Evolutionary conservation across 805 yeast species (phyloP).

Genomic region (Zygosaccharomyces kombuchaensis): DNA sequence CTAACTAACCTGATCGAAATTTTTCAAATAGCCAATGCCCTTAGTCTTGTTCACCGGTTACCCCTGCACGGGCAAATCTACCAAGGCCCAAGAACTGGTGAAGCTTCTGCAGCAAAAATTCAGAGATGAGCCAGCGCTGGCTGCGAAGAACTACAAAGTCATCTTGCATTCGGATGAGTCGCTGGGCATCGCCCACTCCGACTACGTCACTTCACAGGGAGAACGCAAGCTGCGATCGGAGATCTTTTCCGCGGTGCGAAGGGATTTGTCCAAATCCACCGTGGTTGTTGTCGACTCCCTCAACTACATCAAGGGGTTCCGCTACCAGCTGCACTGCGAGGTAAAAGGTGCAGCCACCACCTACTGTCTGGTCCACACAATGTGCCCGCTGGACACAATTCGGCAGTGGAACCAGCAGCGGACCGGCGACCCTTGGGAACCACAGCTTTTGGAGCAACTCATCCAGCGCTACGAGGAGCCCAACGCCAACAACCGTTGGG

Average conservation of each 20-base stretch:
- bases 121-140: constrained; percentile 41
- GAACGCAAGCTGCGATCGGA: constrained; percentile 82
- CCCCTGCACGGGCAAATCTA: constrained; percentile 82
- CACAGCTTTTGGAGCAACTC: constrained; percentile 58
- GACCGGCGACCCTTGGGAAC: constrained; percentile 50
- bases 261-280: constrained; percentile 63
- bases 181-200: constrained; percentile 63
- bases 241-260: constrained; percentile 84
- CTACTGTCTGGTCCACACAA: constrained; percentile 74
- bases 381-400: constrained; percentile 62
- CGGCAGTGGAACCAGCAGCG: constrained; percentile 51
- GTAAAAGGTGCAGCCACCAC: constrained; percentile 81
- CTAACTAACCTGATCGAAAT: constrained; percentile 1
- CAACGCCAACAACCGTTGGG: constrained; percentile 82
- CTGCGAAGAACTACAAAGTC: constrained; percentile 47
- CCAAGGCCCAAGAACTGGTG: constrained; percentile 58
- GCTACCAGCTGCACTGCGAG: constrained; percentile 92
- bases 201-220: constrained; percentile 63
- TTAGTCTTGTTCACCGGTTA: constrained; percentile 76
- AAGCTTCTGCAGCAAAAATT: constrained; percentile 42
- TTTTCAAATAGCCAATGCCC: constrained; percentile 56
- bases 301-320: constrained; percentile 88
- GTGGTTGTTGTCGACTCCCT: constrained; percentile 83
- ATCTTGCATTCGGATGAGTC: constrained; percentile 73
- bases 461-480: constrained; percentile 93